Base-by-base conservation (phyloP, 345 rosid species). In the Hibiscus mutabilis region DNA sequence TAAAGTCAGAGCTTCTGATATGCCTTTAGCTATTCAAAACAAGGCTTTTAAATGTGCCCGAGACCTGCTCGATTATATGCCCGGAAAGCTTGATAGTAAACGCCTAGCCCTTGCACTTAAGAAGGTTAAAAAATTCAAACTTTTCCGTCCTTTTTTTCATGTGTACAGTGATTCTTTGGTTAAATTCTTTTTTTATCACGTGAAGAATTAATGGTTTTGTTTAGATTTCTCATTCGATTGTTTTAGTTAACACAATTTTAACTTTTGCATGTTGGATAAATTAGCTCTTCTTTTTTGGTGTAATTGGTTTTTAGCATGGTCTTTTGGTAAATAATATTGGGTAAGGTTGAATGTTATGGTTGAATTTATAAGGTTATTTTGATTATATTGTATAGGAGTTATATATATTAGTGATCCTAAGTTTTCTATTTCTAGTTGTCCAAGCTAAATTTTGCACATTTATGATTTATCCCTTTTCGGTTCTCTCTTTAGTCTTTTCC, bases 71-170 rank as follows among this genome's bases (percentile, higher is more conserved):
- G 92, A 92, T 77, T 78, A 93, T 73, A 88, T 81, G 79, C 85
- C 90, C 78, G 84, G 84, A 18, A 95, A 95, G 68, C 85, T 90
- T 53, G 97, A 90, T 76, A 92, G 92, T 77, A 95, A 91, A 81
- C 86, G 93, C 71, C 86, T 95, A 14, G 97, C 99, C 33, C 92
- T 89, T 64, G 86, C 97, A 15, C 96, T 92, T 5, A 95, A 95
- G 81, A 95, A 90, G 97, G 97, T 89, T 52, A 27, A 49, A 66
- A 13, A 10, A 18, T 5, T 5, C 8, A 16, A 46, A 33, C 25
- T 55, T 40, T 56, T 6, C 9, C 8, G 29, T 19, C 14, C 4
- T 25, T 56, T n/a, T 15, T 12, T 15, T 33, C 37, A 7, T 33
- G 8, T 33, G 15, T 67, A 56, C 44, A 10, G 6, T 4, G 27